Percentiles rank a stretch among this genome's conserved stretches.
These are phyloP conservation scores for Neurospora tetrasperma DNA, from an alignment of 495 filamentous ascomycete species.

Conservation along the genomic window DNA sequence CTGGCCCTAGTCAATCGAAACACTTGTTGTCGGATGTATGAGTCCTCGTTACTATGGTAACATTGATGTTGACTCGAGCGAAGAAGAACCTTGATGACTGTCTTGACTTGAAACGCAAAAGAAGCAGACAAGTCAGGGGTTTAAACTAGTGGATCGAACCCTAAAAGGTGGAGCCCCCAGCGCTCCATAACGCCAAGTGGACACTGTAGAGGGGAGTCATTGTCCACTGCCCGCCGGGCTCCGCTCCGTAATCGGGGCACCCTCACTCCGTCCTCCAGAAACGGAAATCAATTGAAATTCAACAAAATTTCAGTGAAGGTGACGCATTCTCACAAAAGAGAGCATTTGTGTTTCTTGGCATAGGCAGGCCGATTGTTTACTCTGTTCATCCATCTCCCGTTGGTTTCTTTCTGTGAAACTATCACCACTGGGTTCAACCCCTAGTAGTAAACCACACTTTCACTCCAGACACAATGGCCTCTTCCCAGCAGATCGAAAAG, in stretches of 20 bases:
- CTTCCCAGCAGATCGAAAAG: slow-evolving; percentile 25
- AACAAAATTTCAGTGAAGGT: neutral
- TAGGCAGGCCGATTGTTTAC: neutral
- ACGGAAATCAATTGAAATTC: neutral
- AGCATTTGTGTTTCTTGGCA: neutral
- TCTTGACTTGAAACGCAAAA: neutral
- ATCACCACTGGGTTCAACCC: neutral
- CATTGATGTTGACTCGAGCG: neutral
- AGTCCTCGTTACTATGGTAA: neutral
- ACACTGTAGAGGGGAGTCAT: neutral
- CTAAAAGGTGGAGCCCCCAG: neutral
- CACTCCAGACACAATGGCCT: slow-evolving; percentile 7
- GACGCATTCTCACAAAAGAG: neutral
- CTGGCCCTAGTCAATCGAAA: neutral
- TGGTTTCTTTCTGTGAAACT: neutral
- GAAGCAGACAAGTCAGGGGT: neutral
- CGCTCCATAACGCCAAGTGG: neutral
- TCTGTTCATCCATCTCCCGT: neutral
- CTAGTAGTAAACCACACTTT: neutral
- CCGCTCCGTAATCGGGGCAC: neutral
- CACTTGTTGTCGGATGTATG: too few relatives aligned
- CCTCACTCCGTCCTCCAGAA: neutral
- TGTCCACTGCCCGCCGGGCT: neutral
- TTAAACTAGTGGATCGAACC: neutral
- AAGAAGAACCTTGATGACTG: neutral